Evolutionary conservation across 805 yeast species (phyloP), one percentile per base, ranked within the genome.

Genomic region (Huiozyma sinensis): DNA sequence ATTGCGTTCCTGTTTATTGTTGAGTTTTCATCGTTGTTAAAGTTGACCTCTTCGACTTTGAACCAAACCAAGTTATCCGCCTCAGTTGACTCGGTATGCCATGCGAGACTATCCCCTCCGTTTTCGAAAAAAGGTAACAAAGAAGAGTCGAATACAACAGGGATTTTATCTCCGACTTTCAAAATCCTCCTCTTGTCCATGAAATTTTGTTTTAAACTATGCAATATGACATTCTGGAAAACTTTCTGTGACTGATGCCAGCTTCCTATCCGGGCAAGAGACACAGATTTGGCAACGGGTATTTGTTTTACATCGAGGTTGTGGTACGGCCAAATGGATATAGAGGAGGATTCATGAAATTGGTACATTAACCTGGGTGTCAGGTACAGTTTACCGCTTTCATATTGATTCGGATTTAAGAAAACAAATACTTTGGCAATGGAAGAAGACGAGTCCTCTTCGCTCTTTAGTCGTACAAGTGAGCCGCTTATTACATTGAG

Each of bases 31-130:
- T 48, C 49, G 3, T 54, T 52, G 4, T 54, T 61, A 2, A 63
- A 56, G 2, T 61, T 67, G 4, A 71, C 72, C 5, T 65, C 55
- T 4, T 74, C 81, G 1, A 90, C 74, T 51, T 75, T 76, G 62
- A 88, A 90, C 96, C 96, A 90, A 0, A 88, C 95, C 13, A 89
- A 73, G 0, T 76, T 68, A 57, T 88, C 86, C 1, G 84, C 78
- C 24, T 69, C 70, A 1, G 42, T 43, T 5, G 33, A 31, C 4
- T 46, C 30, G 27, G 41, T 36, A 8, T n/a, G 36, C 11, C 39
- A 45, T 4, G 28, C 13, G 6, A 12, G 8, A 11, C 13, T 6
- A 7, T 35, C 44, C 1, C 41, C 42, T 31, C 9, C 9, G 33
- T 31, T 31, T 8, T 45, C 13, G 27, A 44, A 49, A 6, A 58